Base-by-base conservation (phyloP, 1,139 yeast genomes). In the Pichia sp. region DNA sequence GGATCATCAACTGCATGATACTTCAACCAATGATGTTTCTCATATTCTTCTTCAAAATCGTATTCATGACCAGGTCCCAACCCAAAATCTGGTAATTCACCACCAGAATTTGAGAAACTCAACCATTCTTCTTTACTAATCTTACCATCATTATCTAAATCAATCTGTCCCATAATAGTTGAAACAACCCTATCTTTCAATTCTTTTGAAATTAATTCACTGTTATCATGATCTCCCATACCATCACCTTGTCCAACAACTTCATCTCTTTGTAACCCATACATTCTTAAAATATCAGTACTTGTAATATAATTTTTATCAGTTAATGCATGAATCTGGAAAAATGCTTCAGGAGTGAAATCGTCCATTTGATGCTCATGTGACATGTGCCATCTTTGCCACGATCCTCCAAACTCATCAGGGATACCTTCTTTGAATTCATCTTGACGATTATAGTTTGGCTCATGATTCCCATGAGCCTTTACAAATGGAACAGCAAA, bases 1-100 rank as follows among this genome's bases (percentile, higher is more conserved):
- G 96, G 96, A 59, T 88, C 96, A 43, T 71, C 65, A 47, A 84
- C 77, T 39, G 79, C 74, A 61, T 91, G 97, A 60, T 74, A 84
- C 60, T 86, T 69, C 48, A 79, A 76, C 96, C 97, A 91, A 61
- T 91, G 97, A 60, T 91, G 97, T 47, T 84, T 79, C 54, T 89
- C 96, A 56, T 88, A 89, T 58, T 89, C 97, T 51, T 77, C 74
- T 61, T 91, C 98, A 56, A 88, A 91, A 63, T 86, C 96, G 38
- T 89, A 82, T 63, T 89, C 97, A 58, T 89, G 97, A 15, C 98
- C 97, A n/a, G 85, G 91, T 18, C 96, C 97, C 48, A 81, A 79
- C 8, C 96, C 95, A 59, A 88, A 78, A 60, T 91, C 97, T 1
- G 97, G 97, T 56, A 91, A 72, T 49, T 74, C 75, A 2, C 84